Conservation (phyloP, 2,329 filamentous ascomycete genomes). For the Cordyceps farinosa region DNA sequence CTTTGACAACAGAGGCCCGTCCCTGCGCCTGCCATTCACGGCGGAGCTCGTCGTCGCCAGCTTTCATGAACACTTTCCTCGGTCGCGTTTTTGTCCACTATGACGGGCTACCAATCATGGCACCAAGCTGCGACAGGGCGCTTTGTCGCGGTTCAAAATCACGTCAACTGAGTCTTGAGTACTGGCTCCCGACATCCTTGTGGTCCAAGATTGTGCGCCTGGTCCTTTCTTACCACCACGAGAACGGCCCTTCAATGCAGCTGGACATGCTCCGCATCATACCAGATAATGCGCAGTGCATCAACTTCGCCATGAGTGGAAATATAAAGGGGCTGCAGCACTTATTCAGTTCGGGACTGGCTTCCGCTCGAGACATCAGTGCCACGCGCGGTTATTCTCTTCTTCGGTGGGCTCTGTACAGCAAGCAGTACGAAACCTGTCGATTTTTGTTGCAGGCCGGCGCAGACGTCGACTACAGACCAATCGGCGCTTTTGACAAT, state of each 20-base stretch:
- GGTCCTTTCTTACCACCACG: conserved; percentile 24
- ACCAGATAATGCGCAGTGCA: conserved; percentile 28
- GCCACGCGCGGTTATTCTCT: conserved; percentile 30
- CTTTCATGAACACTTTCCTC: too few relatives aligned
- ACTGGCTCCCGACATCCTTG: conserved; percentile 31
- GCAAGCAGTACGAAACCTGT: conserved; percentile 30
- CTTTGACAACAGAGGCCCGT: too few relatives aligned
- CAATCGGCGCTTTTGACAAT: conserved; percentile 19
- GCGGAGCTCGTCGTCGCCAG: too few relatives aligned
- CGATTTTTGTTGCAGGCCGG: conserved; percentile 29
- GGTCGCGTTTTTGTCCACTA: too few relatives aligned
- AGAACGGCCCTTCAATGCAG: conserved; percentile 26
- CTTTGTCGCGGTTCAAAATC: too few relatives aligned
- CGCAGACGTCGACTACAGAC: conserved; percentile 29
- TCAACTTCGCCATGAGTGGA: conserved; percentile 28
- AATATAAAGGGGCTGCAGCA: conserved; percentile 30
- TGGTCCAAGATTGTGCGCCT: conserved; percentile 29
- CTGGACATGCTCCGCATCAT: conserved; percentile 29
- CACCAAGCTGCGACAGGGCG: too few relatives aligned
- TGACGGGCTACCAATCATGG: too few relatives aligned
- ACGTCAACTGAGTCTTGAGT: conserved; percentile 27
- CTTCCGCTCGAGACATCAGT: conserved; percentile 33
- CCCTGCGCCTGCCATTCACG: too few relatives aligned
- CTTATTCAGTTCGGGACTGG: conserved; percentile 28
- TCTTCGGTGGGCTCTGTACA: conserved; percentile 33